Percentiles rank a stretch among this genome's conserved stretches.
Conservation (phyloP, 1,284 basidiomycete species). For the Cerioporus squamosus region DNA sequence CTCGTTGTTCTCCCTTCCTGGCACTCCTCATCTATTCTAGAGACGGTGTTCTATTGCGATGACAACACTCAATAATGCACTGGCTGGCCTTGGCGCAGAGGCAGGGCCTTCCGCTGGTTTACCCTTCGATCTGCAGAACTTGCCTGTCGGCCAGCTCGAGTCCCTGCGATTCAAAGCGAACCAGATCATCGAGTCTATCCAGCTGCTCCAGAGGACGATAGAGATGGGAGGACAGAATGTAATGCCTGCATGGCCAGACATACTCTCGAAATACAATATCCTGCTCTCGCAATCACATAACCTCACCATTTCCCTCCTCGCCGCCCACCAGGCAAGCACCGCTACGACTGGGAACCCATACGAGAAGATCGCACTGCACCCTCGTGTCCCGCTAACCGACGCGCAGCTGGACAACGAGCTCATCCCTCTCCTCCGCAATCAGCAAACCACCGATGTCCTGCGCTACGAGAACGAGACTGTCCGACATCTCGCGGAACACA, state of each 20-base stretch:
- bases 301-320: slow-evolving; percentile 62
- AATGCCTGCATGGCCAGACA: slow-evolving; percentile 81
- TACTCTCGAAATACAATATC: slow-evolving; percentile 81
- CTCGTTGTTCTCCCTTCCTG: too few relatives aligned
- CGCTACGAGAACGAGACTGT: slow-evolving; percentile 71
- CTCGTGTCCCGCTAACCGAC: slow-evolving; percentile 58
- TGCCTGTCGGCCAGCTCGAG: slow-evolving; percentile 61
- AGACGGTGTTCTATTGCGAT: too few relatives aligned
- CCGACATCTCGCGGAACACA: slow-evolving; percentile 65
- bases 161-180: slow-evolving; percentile 73
- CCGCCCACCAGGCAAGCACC: slow-evolving; percentile 35
- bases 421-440: slow-evolving; percentile 71
- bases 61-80: too few relatives aligned
- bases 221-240: slow-evolving; percentile 54
- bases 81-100: too few relatives aligned
- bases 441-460: slow-evolving; percentile 76
- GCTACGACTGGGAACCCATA: slow-evolving; percentile 46
- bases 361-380: slow-evolving; percentile 70
- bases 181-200: slow-evolving; percentile 77
- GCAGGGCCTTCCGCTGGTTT: slow-evolving; percentile 2
- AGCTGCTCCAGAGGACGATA: slow-evolving; percentile 62
- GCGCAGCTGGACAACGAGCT: slow-evolving; percentile 71
- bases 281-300: slow-evolving; percentile 79
- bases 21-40: too few relatives aligned
- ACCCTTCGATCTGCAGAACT: slow-evolving; percentile 21